Evolutionary conservation across 176 grass and related monocot genomes (phyloP).

Genomic region (Triticum urartu): DNA sequence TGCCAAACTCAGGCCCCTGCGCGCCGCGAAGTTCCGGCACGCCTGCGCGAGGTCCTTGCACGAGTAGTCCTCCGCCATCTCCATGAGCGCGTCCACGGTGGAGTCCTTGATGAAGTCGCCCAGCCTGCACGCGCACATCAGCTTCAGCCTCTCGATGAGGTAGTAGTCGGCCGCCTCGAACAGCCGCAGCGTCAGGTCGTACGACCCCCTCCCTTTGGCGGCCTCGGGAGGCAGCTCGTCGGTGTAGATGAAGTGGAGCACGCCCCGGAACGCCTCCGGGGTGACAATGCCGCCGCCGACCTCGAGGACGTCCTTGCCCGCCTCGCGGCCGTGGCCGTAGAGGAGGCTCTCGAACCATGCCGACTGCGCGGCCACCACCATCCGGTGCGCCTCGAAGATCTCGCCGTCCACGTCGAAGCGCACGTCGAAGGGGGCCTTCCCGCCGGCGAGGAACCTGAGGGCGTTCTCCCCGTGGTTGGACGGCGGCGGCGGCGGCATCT

Average conservation of each 20-base stretch:
- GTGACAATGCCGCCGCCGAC: conserved; percentile 8
- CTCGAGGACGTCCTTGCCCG: not conserved
- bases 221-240: conserved; percentile 19
- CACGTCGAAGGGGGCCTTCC: conserved; percentile 38
- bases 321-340: conserved; percentile 45
- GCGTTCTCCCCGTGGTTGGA: conserved; percentile 9
- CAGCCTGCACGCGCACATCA: conserved; percentile 30
- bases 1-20: not conserved
- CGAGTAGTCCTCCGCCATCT: conserved; percentile 20
- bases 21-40: not conserved
- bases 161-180: conserved; percentile 49
- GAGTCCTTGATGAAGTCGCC: not conserved
- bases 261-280: conserved; percentile 33
- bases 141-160: conserved; percentile 37
- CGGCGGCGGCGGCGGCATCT: not conserved
- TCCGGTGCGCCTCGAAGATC: conserved; percentile 26
- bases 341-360: conserved; percentile 31
- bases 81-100: conserved; percentile 16
- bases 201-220: not conserved
- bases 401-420: conserved; percentile 24
- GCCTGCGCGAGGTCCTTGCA: conserved; percentile 28
- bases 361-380: conserved; percentile 43
- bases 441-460: not conserved
- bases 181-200: conserved; percentile 3
- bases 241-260: conserved; percentile 51